phyloP scores from a whole-genome alignment of 371 early-diverging fungal genomes.

The Circinella umbellata region DNA sequence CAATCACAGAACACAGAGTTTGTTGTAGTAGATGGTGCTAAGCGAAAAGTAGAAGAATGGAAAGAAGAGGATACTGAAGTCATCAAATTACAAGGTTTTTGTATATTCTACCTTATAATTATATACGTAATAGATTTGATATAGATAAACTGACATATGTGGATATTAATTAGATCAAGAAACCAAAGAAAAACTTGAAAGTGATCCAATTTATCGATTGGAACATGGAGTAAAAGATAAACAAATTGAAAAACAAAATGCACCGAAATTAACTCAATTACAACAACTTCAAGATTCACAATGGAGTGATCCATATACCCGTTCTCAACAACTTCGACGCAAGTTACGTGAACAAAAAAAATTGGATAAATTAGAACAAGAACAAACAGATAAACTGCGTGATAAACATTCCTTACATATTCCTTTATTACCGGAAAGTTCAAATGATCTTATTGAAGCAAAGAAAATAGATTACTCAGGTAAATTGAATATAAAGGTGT shows the following conservation, averaged over 20 bases:
- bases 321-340: conserved; percentile 73
- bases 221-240: conserved; percentile 70
- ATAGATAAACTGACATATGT: background rate
- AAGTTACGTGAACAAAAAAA: conserved; percentile 77
- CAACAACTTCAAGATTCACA: conserved; percentile 63
- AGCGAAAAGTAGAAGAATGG: conserved; percentile 78
- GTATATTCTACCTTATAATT: too few species aligned
- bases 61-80: conserved; percentile 75
- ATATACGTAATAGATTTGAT: too few species aligned
- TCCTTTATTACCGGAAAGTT: conserved; percentile 58
- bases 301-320: conserved; percentile 81
- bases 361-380: conserved; percentile 41
- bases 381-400: conserved; percentile 55
- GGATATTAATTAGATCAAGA: conserved; percentile 49
- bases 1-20: conserved; percentile 74
- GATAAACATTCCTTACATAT: conserved; percentile 65
- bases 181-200: conserved; percentile 56
- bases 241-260: conserved; percentile 51
- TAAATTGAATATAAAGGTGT: background rate
- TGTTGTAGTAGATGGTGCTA: conserved; percentile 77
- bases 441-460: conserved; percentile 45
- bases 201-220: conserved; percentile 72
- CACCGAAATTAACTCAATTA: conserved; percentile 62
- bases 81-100: conserved; percentile 53
- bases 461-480: conserved; percentile 46